A percentile compares a stretch with the other conserved stretches of the same genome.
Conservation (phyloP, 2,329 filamentous ascomycete species). For the Endoconidiophora polonica region DNA sequence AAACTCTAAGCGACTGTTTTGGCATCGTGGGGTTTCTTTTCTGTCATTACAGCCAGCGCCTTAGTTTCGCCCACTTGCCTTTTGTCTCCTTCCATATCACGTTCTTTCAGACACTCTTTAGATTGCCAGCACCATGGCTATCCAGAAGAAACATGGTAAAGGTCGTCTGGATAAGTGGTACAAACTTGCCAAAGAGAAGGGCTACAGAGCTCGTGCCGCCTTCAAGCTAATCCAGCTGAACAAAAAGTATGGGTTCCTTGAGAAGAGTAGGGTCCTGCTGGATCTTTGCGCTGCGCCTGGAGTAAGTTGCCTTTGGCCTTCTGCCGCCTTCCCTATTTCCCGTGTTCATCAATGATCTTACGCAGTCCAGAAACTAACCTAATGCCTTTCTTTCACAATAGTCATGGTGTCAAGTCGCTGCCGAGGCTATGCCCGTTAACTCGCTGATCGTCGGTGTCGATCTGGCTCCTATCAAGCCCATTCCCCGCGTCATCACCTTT, state of each 20-base stretch:
- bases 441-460: slow-evolving; percentile 91
- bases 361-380: slow-evolving; percentile 17
- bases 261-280: slow-evolving; percentile 88
- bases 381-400: slow-evolving; percentile 19
- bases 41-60: background rate
- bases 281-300: slow-evolving; percentile 96
- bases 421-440: slow-evolving; percentile 81
- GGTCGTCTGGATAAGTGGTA: slow-evolving; percentile 99
- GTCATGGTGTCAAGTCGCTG: slow-evolving; percentile 94
- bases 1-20: background rate
- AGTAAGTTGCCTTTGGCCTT: slow-evolving; percentile 31
- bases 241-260: slow-evolving; percentile 96
- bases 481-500: slow-evolving; percentile 85
- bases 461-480: slow-evolving; percentile 86
- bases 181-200: slow-evolving; percentile 95
- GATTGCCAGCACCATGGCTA: slow-evolving; percentile 47
- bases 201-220: slow-evolving; percentile 84
- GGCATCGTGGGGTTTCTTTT: slow-evolving; percentile 4
- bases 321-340: background rate
- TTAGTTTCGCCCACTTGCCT: background rate
- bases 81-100: background rate
- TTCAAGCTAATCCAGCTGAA: slow-evolving; percentile 98
- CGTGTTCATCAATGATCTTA: background rate
- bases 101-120: background rate
- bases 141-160: slow-evolving; percentile 98